A percentile compares a stretch with the other conserved stretches of the same genome.
These are phyloP conservation scores for Yamadazyma nakazawae DNA, from an alignment of 805 yeast species.

Conservation along the genomic window DNA sequence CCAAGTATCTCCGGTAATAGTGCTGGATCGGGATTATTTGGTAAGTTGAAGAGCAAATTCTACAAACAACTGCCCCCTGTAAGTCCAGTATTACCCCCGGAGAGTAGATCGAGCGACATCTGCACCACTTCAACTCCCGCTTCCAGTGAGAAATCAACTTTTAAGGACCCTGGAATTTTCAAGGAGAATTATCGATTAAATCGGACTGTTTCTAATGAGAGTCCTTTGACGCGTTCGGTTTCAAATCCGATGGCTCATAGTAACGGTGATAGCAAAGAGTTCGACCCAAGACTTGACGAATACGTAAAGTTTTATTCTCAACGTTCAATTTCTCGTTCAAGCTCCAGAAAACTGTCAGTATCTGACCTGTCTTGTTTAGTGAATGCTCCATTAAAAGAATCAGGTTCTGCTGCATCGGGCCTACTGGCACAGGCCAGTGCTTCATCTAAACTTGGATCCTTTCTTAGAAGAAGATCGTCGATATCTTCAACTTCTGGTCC, in stretches of 20 bases:
- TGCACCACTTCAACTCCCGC: neutral
- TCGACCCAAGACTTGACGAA: conserved; percentile 35
- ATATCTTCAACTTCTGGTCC: neutral
- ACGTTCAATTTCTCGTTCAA: conserved; percentile 20
- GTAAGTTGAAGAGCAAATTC: conserved; percentile 35
- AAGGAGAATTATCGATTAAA: conserved; percentile 14
- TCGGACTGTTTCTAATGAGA: conserved; percentile 1
- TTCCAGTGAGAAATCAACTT: neutral
- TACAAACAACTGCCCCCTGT: conserved; percentile 18
- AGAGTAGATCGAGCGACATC: conserved; percentile 1
- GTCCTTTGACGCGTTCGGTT: neutral
- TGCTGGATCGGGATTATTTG: conserved; percentile 20
- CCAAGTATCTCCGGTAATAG: neutral
- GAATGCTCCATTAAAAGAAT: neutral
- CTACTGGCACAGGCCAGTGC: neutral
- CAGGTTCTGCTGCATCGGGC: neutral
- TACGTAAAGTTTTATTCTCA: conserved; percentile 31
- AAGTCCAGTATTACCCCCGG: conserved; percentile 7
- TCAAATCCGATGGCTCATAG: neutral
- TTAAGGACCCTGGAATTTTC: conserved; percentile 1
- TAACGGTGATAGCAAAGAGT: neutral
- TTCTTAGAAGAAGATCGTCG: conserved; percentile 24
- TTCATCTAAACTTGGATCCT: conserved; percentile 22
- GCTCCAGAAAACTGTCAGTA: conserved; percentile 15
- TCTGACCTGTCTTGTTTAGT: conserved; percentile 7